Evolutionary conservation across 2,329 filamentous ascomycete species (phyloP), one percentile per base, ranked within the genome.

Genomic region (Fusarium decemcellulare): DNA sequence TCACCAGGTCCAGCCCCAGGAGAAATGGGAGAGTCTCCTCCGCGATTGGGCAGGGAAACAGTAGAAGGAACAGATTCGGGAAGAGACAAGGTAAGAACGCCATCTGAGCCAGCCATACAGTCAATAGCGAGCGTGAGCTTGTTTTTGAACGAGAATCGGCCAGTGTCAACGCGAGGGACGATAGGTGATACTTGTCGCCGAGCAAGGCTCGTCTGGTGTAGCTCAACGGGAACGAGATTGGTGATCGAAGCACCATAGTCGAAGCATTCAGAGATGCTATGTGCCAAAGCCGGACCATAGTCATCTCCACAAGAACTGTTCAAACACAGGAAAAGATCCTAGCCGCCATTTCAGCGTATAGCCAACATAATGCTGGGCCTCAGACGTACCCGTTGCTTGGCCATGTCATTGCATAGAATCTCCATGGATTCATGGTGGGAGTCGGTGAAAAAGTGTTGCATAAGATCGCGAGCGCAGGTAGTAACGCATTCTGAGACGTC

Each of bases 271-370:
- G 69, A 63, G 44, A 78, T 67, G 18, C 72, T 65, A 40, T 75
- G 53, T 18, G 70, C 65, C n/a, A 80, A 61, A 4, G 78, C 77
- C 37, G 67, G 61, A 15, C 76, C 77, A 36, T 80, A 80, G n/a
- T 64, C 56, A 27, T 71, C 30, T n/a, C 64, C 58, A 48, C 78
- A 80, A 12, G 71, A 70, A 34, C 59, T 70, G 44, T 75, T 63
- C 51, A 80, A 65, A 50, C 79, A 80, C 36, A 74, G 67, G 37
- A 79, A 80, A 14, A 79, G 63, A 36, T 73, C 68, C 78, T 80
- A 15, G 11, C 30, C 8, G 9, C 5, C 6, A 48, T 18, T 5
- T 72, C 37, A 72, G 65, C 63, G 72, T 32, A 71, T 64, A 10
- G 59, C 50, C 60, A 34, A 15, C 6, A 7, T 7, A 29, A n/a